phyloP scores from a whole-genome alignment of 2,329 filamentous ascomycete species.

The Hymenoscyphus repandus region DNA sequence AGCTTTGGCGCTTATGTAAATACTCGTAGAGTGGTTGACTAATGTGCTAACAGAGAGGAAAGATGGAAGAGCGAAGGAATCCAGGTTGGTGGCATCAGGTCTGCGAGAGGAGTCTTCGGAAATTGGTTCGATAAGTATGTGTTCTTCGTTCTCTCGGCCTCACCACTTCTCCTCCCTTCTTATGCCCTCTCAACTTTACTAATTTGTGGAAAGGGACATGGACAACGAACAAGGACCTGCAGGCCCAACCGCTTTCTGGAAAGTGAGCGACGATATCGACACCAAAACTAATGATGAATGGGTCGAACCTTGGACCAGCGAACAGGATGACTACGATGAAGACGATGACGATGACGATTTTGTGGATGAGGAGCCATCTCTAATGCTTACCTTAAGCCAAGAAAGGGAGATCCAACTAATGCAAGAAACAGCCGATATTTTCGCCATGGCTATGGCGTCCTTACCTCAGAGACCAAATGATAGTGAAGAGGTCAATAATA shows the following conservation, averaged over 20 bases:
- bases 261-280: slow-evolving; percentile 49
- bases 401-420: too few relatives aligned
- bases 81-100: slow-evolving; percentile 63
- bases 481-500: too few relatives aligned
- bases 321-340: slow-evolving; percentile 1
- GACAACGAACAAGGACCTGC: slow-evolving; percentile 59
- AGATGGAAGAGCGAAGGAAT: slow-evolving; percentile 74
- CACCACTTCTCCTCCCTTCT: neutral
- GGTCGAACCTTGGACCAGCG: neutral
- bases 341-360: slow-evolving; percentile 4
- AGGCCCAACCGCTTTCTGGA: slow-evolving; percentile 76
- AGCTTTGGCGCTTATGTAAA: too few relatives aligned
- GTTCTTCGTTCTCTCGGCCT: neutral
- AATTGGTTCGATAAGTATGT: slow-evolving; percentile 72
- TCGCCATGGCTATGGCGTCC: too few relatives aligned
- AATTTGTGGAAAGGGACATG: slow-evolving; percentile 46
- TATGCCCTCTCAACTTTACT: neutral
- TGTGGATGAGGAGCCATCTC: neutral
- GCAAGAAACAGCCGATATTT: too few relatives aligned
- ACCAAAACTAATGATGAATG: neutral
- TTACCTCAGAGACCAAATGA: too few relatives aligned
- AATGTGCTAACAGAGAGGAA: slow-evolving; percentile 50
- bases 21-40: too few relatives aligned
- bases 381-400: too few relatives aligned
- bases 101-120: slow-evolving; percentile 63